A percentile compares a stretch with the other conserved stretches of the same genome.
Conservation (phyloP, 2,329 filamentous ascomycete genomes). For the Paracorniculantispora psalliotae region DNA sequence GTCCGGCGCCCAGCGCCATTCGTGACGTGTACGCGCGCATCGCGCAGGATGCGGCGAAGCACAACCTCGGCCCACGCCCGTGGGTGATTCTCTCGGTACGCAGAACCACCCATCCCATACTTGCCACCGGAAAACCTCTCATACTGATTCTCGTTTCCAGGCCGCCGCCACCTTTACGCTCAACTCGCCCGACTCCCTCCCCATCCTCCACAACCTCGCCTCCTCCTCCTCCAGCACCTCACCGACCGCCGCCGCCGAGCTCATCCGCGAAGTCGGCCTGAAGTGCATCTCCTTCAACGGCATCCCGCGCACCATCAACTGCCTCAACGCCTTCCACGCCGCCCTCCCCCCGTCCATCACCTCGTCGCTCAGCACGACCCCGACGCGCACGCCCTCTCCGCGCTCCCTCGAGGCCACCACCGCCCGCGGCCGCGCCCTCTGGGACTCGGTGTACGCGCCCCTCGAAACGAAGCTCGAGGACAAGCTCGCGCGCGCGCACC, state of each 20-base stretch:
- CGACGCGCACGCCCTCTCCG: conserved; percentile 49
- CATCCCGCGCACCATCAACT: conserved; percentile 80
- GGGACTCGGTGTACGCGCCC: conserved; percentile 72
- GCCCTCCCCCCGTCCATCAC: conserved; percentile 54
- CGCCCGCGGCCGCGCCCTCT: conserved; percentile 58
- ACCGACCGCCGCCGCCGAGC: conserved; percentile 54
- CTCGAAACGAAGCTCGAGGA: conserved; percentile 66
- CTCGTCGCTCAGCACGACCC: conserved; percentile 46
- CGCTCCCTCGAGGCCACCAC: conserved; percentile 51
- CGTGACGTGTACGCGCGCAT: conserved; percentile 60
- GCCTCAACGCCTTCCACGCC: conserved; percentile 64
- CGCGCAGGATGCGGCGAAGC: conserved; percentile 55
- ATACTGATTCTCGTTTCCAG: conserved; percentile 31
- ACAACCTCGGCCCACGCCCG: conserved; percentile 56
- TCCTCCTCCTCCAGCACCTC: conserved; percentile 20
- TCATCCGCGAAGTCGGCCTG: conserved; percentile 70
- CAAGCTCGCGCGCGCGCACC: conserved; percentile 70
- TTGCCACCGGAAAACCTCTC: background rate
- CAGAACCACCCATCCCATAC: background rate
- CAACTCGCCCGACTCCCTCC: conserved; percentile 75
- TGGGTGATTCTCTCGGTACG: conserved; percentile 63
- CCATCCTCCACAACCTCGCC: conserved; percentile 54
- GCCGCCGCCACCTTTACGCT: conserved; percentile 80
- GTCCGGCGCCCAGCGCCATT: conserved; percentile 58
- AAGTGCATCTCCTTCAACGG: conserved; percentile 79